These are phyloP conservation scores for Aspergillus floridensis DNA, from an alignment of 2,329 filamentous ascomycete species.

Conservation along the genomic window DNA sequence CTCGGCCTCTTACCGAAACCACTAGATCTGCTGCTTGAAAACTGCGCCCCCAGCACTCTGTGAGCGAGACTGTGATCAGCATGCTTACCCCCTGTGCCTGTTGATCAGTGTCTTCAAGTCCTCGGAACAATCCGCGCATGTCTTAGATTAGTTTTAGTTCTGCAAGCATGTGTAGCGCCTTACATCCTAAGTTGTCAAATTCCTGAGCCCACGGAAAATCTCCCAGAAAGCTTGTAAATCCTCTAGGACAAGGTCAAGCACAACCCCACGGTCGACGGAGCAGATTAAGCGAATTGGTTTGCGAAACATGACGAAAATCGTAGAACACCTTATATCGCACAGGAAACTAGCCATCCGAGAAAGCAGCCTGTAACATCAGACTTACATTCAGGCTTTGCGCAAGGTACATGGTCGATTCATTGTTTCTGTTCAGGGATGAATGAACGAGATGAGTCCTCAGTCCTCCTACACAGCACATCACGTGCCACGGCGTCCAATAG, in stretches of 20 bases:
- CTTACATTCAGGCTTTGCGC: no score
- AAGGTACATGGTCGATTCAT: background rate
- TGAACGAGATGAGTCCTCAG: background rate
- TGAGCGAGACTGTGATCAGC: background rate
- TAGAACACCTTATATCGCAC: no score
- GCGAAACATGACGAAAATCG: no score
- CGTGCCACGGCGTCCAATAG: slow-evolving; percentile 12
- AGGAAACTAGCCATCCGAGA: no score
- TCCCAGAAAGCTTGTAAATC: no score
- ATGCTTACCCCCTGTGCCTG: background rate
- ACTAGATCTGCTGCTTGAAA: background rate
- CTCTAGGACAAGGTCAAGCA: no score
- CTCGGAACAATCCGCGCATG: background rate
- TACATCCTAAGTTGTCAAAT: background rate
- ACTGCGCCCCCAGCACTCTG: background rate
- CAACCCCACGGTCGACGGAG: no score
- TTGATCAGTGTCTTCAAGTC: background rate
- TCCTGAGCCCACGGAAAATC: background rate
- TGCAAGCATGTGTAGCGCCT: background rate
- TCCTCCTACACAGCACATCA: slow-evolving; percentile 12
- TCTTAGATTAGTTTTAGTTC: background rate
- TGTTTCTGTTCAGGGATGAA: background rate
- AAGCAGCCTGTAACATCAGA: no score
- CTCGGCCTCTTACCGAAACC: background rate
- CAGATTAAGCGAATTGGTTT: no score